Base-by-base conservation (phyloP, 495 filamentous ascomycete species). In the Neurospora intermedia region DNA sequence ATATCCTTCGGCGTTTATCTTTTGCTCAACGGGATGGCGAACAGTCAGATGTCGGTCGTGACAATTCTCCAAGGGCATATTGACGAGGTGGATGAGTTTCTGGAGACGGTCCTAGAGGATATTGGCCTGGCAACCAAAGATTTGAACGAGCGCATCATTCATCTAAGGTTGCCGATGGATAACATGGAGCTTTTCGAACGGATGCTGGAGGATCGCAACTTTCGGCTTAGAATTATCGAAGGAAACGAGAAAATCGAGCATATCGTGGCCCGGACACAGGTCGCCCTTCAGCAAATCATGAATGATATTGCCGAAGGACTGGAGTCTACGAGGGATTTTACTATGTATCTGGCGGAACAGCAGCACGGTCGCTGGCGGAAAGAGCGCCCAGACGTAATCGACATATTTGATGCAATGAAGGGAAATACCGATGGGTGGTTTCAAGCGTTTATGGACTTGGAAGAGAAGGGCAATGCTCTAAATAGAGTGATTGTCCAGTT, bases 1-100 rank as follows among this genome's bases (percentile, higher is more conserved):
- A 94, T 98, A 76, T 91, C 91, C 0, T 99, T 98, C 80, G 96
- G 96, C 39, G 89, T 98, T 41, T 92, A 98, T 82, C 86, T 99
- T 15, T 84, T 99, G 42, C 89, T 95, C 43, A 90, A 94, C 76
- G 88, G 89, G 69, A 87, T 96, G 74, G 95, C 96, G 20, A 97
- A 93, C 81, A 94, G 92, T 73, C 91, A 98, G 48, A 85, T 88
- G 20, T 90, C 94, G 74, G 95, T 98, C 18, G 89, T 97, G 75
- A 90, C 88, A 66, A 98, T 98, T 69, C 88, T 99, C 66, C 93
- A 97, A 79, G 89, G 86, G 23, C 96, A 99, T 81, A 94, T 99
- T 66, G 90, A 97, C 78, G 96, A 98, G 79, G 86, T 98, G 43
- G 96, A 99, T 80, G 89, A 90, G 73, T 98, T 97, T 80, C 82